A percentile compares a stretch with the other conserved stretches of the same genome.
Evolutionary conservation across 1,284 basidiomycete species (phyloP).

Genomic region (Caloboletus firmus): DNA sequence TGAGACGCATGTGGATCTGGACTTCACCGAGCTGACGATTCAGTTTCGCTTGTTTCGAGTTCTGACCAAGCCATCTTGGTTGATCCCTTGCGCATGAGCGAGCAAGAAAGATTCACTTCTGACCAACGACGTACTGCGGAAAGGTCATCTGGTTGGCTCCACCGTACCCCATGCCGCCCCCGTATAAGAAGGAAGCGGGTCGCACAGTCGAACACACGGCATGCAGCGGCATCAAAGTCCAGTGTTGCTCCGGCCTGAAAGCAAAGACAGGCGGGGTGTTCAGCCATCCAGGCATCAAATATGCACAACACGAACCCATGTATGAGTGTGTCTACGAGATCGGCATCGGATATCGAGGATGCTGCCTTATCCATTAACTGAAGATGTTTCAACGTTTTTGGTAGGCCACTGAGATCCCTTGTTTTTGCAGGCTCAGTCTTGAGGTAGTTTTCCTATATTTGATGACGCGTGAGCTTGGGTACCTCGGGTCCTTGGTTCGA

Average conservation of each 20-base stretch:
- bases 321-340: conserved; percentile 92
- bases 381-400: conserved; percentile 69
- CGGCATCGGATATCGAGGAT: conserved; percentile 91
- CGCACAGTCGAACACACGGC: conserved; percentile 87
- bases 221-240: conserved; percentile 93
- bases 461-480: neutral
- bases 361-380: conserved; percentile 87
- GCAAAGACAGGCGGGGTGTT: neutral
- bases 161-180: conserved; percentile 65
- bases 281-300: neutral
- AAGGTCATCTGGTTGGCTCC: conserved; percentile 71
- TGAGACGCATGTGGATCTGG: conserved; percentile 93
- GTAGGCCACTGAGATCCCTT: conserved; percentile 59
- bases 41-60: conserved; percentile 89
- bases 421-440: conserved; percentile 74
- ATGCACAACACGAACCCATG: conserved; percentile 67
- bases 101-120: neutral
- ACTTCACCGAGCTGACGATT: conserved; percentile 83
- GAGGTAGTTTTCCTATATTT: conserved; percentile 81
- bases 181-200: conserved; percentile 82
- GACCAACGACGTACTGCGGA: conserved; percentile 64
- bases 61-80: conserved; percentile 93
- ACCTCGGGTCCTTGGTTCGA: neutral
- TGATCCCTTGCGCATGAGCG: conserved; percentile 1
- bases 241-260: conserved; percentile 87